phyloP scores from a whole-genome alignment of 1,284 basidiomycete genomes.

The Tilletia horrida region DNA sequence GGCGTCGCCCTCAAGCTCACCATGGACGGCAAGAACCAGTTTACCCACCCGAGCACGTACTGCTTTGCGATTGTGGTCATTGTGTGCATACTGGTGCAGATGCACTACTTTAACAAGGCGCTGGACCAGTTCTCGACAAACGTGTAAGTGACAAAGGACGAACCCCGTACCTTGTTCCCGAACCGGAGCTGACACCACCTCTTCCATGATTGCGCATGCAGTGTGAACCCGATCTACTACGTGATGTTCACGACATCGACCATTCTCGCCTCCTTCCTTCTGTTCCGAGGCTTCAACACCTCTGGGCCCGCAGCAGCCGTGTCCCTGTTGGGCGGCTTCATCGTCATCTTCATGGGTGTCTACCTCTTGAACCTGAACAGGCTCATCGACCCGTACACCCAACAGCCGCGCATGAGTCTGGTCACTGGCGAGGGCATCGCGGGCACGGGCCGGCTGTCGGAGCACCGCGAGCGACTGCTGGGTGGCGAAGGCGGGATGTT shows the following conservation, averaged over 20 bases:
- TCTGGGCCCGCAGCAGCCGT: constrained; percentile 64
- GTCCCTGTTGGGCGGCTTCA: constrained; percentile 51
- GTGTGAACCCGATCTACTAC: constrained; percentile 97
- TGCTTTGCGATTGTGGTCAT: constrained; percentile 81
- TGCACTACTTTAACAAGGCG: constrained; percentile 99
- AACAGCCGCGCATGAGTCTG: constrained; percentile 47
- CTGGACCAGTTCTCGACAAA: constrained; percentile 96
- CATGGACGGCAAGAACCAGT: constrained; percentile 89
- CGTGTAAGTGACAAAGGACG: constrained; percentile 76
- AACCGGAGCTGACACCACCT: too few species aligned
- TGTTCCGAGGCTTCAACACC: constrained; percentile 96
- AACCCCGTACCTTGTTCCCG: too few species aligned
- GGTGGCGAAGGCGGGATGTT: constrained; percentile 19
- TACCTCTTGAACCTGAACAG: constrained; percentile 53
- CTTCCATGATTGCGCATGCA: too few species aligned
- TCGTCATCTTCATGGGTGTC: constrained; percentile 53
- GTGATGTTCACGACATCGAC: constrained; percentile 97
- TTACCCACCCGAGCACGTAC: constrained; percentile 89
- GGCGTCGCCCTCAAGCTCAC: constrained; percentile 95
- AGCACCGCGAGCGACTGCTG: constrained; percentile 43
- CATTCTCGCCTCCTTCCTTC: constrained; percentile 86
- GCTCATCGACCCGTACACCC: constrained; percentile 42
- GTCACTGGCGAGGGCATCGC: constrained; percentile 47
- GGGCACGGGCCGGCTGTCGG: constrained; percentile 32
- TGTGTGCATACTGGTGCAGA: constrained; percentile 86